A percentile compares a stretch with the other conserved stretches of the same genome.
These are phyloP conservation scores for Entrophospora sp. DNA, from an alignment of 192 early-diverging fungal genomes.

Conservation along the genomic window DNA sequence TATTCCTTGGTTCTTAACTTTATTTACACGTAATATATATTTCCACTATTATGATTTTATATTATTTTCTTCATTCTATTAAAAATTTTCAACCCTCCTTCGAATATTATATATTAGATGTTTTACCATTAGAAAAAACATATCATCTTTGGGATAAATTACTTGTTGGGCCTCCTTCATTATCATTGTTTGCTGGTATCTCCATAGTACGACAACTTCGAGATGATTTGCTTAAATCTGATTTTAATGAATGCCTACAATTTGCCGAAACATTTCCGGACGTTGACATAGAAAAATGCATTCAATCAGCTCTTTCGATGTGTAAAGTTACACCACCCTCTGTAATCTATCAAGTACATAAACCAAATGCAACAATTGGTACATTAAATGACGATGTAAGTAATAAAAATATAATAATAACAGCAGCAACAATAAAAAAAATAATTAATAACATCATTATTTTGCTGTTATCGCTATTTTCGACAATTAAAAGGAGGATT, in stretches of 20 bases:
- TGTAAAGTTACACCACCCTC: slow-evolving; percentile 65
- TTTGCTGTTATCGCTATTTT: no score
- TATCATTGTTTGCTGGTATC: slow-evolving; percentile 60
- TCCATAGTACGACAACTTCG: slow-evolving; percentile 63
- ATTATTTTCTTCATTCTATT: not conserved
- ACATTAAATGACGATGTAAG: not conserved
- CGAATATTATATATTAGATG: slow-evolving; percentile 45
- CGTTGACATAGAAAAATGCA: slow-evolving; percentile 65
- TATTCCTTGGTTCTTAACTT: slow-evolving; percentile 75
- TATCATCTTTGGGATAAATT: slow-evolving; percentile 76
- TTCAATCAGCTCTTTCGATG: slow-evolving; percentile 50
- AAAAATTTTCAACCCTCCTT: not conserved
- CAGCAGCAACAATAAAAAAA: no score
- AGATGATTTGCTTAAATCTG: slow-evolving; percentile 46
- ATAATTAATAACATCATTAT: no score
- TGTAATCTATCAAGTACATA: slow-evolving; percentile 29
- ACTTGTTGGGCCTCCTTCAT: slow-evolving; percentile 51
- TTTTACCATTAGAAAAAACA: slow-evolving; percentile 72
- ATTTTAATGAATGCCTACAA: slow-evolving; percentile 59
- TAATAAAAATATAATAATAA: no score
- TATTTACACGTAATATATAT: slow-evolving; percentile 63
- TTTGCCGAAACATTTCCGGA: slow-evolving; percentile 51
- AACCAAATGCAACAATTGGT: slow-evolving; percentile 23
- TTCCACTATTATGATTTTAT: not conserved
- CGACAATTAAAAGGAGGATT: no score